phyloP scores from a whole-genome alignment of 176 grass and related monocot genomes.

The Ensete ventricosum region DNA sequence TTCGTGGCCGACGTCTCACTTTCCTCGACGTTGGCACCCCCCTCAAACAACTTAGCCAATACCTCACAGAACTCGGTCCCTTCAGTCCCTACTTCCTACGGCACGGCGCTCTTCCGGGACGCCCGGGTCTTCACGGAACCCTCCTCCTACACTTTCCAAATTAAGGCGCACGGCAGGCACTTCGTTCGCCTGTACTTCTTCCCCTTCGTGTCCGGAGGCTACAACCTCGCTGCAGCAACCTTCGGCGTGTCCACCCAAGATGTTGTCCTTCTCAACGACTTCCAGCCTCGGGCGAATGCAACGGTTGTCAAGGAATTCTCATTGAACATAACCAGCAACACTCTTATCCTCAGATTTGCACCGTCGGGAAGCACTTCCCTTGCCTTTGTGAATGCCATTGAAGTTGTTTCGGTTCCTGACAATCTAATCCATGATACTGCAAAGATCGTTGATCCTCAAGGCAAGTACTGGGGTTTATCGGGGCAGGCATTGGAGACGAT shows the following conservation, averaged over 20 bases:
- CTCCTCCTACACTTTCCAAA: background rate
- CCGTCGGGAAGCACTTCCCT: background rate
- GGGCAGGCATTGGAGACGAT: slow-evolving; percentile 15
- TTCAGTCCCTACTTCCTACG: background rate
- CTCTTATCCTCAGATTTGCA: slow-evolving; percentile 4
- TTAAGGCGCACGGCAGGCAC: slow-evolving; percentile 4
- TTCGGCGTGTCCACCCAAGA: background rate
- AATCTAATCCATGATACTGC: background rate
- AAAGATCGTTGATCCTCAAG: background rate
- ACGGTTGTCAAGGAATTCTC: slow-evolving; percentile 1
- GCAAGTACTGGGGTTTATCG: background rate
- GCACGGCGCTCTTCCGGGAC: background rate
- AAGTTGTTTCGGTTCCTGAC: slow-evolving; percentile 1
- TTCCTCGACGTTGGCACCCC: background rate
- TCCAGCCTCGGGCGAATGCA: background rate
- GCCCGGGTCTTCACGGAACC: background rate
- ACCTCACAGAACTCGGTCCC: background rate
- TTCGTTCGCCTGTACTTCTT: slow-evolving; percentile 17
- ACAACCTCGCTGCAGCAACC: slow-evolving; percentile 2
- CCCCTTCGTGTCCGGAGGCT: background rate
- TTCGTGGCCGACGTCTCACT: background rate
- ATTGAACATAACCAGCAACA: background rate
- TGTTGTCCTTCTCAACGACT: background rate
- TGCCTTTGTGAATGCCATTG: slow-evolving; percentile 16
- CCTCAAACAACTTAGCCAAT: slow-evolving; percentile 1